Base-by-base conservation (phyloP, 2,329 filamentous ascomycete species). In the Claviceps pusilla region DNA sequence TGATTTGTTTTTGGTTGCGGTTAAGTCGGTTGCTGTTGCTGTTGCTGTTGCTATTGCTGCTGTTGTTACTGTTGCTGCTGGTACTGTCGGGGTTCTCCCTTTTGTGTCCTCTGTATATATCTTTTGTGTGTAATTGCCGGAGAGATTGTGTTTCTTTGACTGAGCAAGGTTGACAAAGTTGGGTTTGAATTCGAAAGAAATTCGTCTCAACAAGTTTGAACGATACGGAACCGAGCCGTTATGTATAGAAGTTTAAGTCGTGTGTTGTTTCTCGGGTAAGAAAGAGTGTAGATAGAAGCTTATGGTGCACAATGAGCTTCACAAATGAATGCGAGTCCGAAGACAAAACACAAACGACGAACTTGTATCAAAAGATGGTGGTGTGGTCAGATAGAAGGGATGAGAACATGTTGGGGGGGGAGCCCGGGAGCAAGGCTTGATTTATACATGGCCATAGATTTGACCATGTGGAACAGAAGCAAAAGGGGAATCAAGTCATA, bases 291-390 rank as follows among this genome's bases (percentile, higher is more conserved):
- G 49, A 51, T 43, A 41, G 35, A 49, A 49, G 46, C 45, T 53
- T 14, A 29, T 56, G 28, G n/a, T 54, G 35, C 46, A 42, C 45
- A 47, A 50, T 58, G 55, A 47, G 50, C 54, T 54, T 63, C 64
- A 60, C 56, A 61, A 65, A 66, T 7, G 64, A 66, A 64, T 64
- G 64, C 46, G 43, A 53, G 55, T 56, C 55, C 52, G 35, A 47
- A 47, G 52, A 55, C 49, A 7, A 52, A 37, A 52, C 52, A 56
- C 47, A 48, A 53, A 46, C 24, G 19, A 19, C 19, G 1, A 53
- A 48, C 28, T 43, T n/a, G 24, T 37, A 28, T 43, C 28, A 39
- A 54, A 54, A 9, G 50, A 48, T 45, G 33, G 52, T 47, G 12
- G 14, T 45, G 14, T 29, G 16, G 31, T 41, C 42, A 35, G 47